Percentiles rank a stretch among this genome's conserved stretches.
Evolutionary conservation across 2,329 filamentous ascomycete species (phyloP).

Genomic region (Boeremia exigua): DNA sequence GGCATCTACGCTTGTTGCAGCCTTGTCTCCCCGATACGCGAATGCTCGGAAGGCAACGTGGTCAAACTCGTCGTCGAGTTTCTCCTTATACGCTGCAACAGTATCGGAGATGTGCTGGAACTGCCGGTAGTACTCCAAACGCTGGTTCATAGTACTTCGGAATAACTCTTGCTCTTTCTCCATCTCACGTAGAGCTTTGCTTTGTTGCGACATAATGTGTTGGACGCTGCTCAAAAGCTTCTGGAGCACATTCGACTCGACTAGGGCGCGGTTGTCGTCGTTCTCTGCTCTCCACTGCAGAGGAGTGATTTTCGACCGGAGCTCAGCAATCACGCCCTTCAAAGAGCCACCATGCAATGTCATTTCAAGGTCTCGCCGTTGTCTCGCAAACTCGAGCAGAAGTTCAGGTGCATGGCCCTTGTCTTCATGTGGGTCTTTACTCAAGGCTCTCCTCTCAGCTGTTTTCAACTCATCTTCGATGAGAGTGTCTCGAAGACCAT

Average conservation of each 20-base stretch:
- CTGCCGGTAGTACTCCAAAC: constrained; percentile 89
- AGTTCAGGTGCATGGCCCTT: constrained; percentile 73
- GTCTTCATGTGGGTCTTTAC: constrained; percentile 59
- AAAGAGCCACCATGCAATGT: constrained; percentile 66
- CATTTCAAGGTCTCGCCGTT: constrained; percentile 59
- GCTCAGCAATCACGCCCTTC: constrained; percentile 71
- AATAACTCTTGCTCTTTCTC: constrained; percentile 79
- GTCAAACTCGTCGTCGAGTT: constrained; percentile 64
- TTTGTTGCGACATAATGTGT: constrained; percentile 58
- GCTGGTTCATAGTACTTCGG: constrained; percentile 78
- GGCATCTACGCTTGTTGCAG: constrained; percentile 65
- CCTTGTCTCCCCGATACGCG: constrained; percentile 56
- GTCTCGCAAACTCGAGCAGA: constrained; percentile 60
- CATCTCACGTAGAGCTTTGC: constrained; percentile 57
- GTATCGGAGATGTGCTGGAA: constrained; percentile 90
- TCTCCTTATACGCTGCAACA: constrained; percentile 75
- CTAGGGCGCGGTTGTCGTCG: constrained; percentile 61
- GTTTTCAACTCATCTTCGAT: constrained; percentile 73
- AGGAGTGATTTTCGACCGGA: constrained; percentile 67
- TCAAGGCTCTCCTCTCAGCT: constrained; percentile 65
- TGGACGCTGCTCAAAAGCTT: constrained; percentile 67
- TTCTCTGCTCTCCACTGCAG: constrained; percentile 64
- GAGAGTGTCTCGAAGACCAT: constrained; percentile 77
- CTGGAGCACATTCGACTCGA: constrained; percentile 71
- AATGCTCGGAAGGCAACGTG: constrained; percentile 53